Conservation (phyloP, 495 filamentous ascomycete genomes). For the Neohortaea acidophila region DNA sequence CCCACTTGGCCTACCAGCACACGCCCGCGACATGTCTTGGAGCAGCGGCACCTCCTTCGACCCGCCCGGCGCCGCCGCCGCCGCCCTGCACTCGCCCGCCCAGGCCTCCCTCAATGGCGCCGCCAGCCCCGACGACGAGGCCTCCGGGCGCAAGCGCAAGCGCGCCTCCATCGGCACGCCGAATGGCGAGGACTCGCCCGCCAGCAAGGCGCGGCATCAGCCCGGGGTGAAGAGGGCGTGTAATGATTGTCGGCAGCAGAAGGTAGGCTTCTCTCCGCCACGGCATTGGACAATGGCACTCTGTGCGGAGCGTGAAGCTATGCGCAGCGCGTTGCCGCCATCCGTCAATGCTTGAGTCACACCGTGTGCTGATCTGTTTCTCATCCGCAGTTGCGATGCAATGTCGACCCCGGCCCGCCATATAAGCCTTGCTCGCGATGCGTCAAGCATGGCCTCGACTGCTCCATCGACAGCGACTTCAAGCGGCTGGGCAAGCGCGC, state of each 20-base stretch:
- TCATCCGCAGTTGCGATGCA: conserved; percentile 56
- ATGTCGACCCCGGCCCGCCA: conserved; percentile 48
- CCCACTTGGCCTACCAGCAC: too few relatives aligned
- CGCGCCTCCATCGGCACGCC: conserved; percentile 2
- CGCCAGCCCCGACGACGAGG: not conserved
- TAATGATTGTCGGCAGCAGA: conserved; percentile 92
- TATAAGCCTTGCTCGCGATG: conserved; percentile 72
- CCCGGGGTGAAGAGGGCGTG: conserved; percentile 55
- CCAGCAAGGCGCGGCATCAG: conserved; percentile 9
- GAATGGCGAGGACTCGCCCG: conserved; percentile 7
- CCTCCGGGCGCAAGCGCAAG: conserved; percentile 12
- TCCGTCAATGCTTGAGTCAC: conserved; percentile 1
- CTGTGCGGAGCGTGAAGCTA: too few relatives aligned
- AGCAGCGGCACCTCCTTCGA: not conserved
- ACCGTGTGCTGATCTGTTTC: conserved; percentile 15
- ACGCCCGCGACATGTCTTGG: too few relatives aligned
- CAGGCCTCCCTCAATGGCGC: not conserved
- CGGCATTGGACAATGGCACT: too few relatives aligned
- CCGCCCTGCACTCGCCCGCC: not conserved
- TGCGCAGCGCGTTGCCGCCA: not conserved
- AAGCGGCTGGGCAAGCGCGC: conserved; percentile 83
- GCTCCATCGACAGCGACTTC: conserved; percentile 89
- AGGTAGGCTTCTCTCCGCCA: too few relatives aligned
- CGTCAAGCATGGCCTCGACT: conserved; percentile 68
- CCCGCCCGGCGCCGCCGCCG: not conserved